Percentiles rank a stretch among this genome's conserved stretches.
phyloP scores from a whole-genome alignment of 2,329 filamentous ascomycete species.

The Aschersonia sp. region DNA sequence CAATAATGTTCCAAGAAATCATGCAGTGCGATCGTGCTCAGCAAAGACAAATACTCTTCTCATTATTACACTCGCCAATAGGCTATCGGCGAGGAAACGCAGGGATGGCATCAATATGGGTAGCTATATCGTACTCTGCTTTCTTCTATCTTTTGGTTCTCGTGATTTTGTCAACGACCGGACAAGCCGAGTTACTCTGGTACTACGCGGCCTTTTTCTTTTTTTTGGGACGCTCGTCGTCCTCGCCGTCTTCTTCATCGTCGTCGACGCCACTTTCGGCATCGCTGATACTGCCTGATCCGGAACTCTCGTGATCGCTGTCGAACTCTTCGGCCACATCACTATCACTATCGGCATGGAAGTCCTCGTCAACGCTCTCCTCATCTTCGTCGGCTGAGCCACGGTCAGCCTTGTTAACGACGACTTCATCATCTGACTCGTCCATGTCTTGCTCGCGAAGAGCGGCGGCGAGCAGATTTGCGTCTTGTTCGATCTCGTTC shows the following conservation, averaged over 20 bases:
- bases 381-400: constrained; percentile 93
- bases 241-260: constrained; percentile 25
- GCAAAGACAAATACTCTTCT: too few species aligned
- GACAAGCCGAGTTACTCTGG: too few species aligned
- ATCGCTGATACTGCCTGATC: constrained; percentile 48
- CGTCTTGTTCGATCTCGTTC: constrained; percentile 97
- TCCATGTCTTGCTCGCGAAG: constrained; percentile 73
- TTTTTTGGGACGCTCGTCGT: constrained; percentile 31
- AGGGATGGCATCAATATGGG: too few species aligned
- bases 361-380: constrained; percentile 92
- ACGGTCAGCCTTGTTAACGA: constrained; percentile 55
- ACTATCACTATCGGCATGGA: constrained; percentile 80
- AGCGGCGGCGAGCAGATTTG: constrained; percentile 64
- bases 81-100: too few species aligned
- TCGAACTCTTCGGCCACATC: constrained; percentile 96
- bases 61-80: too few species aligned
- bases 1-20: too few species aligned
- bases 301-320: constrained; percentile 76
- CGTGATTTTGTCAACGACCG: too few species aligned
- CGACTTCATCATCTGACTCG: constrained; percentile 72
- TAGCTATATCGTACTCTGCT: too few species aligned
- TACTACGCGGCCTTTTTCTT: constrained; percentile 22
- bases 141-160: too few species aligned
- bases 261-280: constrained; percentile 35
- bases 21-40: too few species aligned